Base-by-base conservation (phyloP, 352 stramenopile species). In the Thraustotheca clavata region DNA sequence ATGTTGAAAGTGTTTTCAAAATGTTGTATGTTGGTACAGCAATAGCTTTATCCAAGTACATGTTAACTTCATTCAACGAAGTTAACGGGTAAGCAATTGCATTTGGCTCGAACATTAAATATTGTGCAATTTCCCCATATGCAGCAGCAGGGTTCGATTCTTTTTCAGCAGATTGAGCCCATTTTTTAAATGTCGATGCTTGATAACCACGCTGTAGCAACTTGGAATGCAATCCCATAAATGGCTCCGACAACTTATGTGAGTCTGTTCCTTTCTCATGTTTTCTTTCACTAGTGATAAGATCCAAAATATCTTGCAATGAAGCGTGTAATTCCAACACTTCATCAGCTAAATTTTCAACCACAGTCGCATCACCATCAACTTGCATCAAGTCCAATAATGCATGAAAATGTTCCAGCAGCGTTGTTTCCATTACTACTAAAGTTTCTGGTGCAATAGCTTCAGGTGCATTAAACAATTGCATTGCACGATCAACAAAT, bases 221-320 rank as follows among this genome's bases (percentile, higher is more conserved):
- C n/a, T 62, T 40, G 5, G 49, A 36, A 40, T 62, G 41, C 12
- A 62, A 39, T 20, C 50, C 54, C 22, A 62, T 24, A 48, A 62
- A 62, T 18, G 31, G 22, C 29, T 62, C 54, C 54, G 54, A 62
- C 9, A 62, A 40, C 16, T 16, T 16, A 5, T 20, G 20, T 6
- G 20, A 43, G 33, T 33, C 33, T 20, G 41, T n/a, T 34, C 29
- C 16, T 8, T 43, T 39, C 9, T 33, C 22, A 34, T 12, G 12
- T 27, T 48, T 46, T 14, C 54, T 36, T 29, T 62, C 14, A 12
- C 7, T n/a, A n/a, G 36, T 24, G 12, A 62, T 11, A 8, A 62
- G 33, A 2, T 50, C 29, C 18, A 62, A 14, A 1, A 62, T 36
- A 24, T 52, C 54, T 62, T 62, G 54, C 32, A 62, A 24, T 24